These are phyloP conservation scores for Botrytis squamosa DNA, from an alignment of 2,329 filamentous ascomycete species.

Conservation along the genomic window DNA sequence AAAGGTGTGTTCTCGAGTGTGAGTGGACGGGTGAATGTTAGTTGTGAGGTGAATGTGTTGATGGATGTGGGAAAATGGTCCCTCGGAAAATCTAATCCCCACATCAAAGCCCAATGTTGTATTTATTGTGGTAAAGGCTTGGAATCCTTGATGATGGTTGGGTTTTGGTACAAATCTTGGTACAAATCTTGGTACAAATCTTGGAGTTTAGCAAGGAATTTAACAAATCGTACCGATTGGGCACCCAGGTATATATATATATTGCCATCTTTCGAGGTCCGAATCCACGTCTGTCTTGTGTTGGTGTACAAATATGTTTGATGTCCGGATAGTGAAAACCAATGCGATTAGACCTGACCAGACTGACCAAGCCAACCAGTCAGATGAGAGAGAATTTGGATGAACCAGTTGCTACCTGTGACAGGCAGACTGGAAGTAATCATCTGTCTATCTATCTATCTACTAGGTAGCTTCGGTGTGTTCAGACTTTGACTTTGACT, in stretches of 20 bases:
- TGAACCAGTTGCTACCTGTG: not conserved
- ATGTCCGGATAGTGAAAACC: too few relatives aligned
- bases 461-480: not conserved
- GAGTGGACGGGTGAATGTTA: not conserved
- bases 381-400: not conserved
- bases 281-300: not conserved
- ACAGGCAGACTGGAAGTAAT: not conserved
- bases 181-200: not conserved
- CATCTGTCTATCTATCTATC: not conserved
- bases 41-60: not conserved
- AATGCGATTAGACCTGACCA: not conserved
- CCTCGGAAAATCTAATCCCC: not conserved
- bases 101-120: slow-evolving; percentile 12
- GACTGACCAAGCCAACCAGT: not conserved
- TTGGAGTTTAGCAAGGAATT: not conserved
- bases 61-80: not conserved
- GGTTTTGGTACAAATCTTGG: not conserved
- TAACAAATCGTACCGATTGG: too few relatives aligned
- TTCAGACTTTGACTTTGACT: not conserved
- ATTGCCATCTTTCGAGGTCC: not conserved
- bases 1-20: not conserved
- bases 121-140: not conserved
- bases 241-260: not conserved
- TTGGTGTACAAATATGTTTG: not conserved
- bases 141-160: not conserved